Evolutionary conservation across 2,329 filamentous ascomycete genomes (phyloP), one percentile per base, ranked within the genome.

Genomic region (Aureobasidium sp.): DNA sequence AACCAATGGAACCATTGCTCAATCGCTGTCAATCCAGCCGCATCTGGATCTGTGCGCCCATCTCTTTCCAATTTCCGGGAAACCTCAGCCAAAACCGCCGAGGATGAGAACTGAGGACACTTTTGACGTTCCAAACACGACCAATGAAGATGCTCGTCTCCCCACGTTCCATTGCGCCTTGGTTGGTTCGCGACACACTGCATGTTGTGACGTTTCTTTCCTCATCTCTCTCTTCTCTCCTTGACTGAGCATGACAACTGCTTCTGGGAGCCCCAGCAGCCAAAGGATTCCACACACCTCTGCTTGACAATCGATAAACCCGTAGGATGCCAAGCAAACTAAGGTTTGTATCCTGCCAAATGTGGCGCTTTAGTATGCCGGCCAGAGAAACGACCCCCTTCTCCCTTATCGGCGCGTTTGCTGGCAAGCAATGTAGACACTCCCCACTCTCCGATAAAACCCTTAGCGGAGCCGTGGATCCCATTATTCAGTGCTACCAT

Each of bases 341-440:
- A 58, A 58, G 42, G 41, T 58, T 58, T 48, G 11, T 37, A 21
- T 37, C 42, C 16, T 32, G 30, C 42, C 42, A 47, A 58, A 58
- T 58, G 54, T 58, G 54, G 54, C 54, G 54, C 32, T 47, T 29
- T 48, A 39, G 41, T 48, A 37, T 47, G 42, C 42, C 54, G 54
- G 27, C 42, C 8, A 10, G 30, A 48, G 32, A 34, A 50, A 50
- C 47, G 34, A 58, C 54, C 25, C 57, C 32, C 45, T 16, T 30
- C 45, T 49, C 57, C 57, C 45, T 50, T 59, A 59, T 50, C 45
- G 45, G 45, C 34, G 57, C 44, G 44, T 50, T 59, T 59, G 32
- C 34, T 50, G 45, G 45, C 44, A 37, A 21, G 53, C 54, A 29
- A 50, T 50, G 45, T 14, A 59, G 32, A 55, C 16, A 29, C 29